Evolutionary conservation across 2,329 filamentous ascomycete genomes (phyloP).

Genomic region (Oidium heveae): DNA sequence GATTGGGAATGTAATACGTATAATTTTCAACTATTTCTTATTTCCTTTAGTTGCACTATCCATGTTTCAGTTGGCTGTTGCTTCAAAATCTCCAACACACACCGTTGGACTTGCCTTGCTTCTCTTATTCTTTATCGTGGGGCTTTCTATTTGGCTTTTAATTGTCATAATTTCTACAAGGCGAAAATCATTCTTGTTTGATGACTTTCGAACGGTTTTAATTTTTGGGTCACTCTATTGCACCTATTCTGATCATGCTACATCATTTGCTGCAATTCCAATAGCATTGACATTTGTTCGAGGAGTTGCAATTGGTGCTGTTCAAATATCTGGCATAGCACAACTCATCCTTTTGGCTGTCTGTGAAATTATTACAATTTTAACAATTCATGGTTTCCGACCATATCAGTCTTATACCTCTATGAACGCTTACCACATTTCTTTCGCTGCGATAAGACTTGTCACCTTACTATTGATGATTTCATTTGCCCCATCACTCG

Average conservation of each 20-base stretch:
- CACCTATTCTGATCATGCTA: conserved; percentile 83
- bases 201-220: conserved; percentile 72
- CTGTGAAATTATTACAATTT: conserved; percentile 72
- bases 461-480: conserved; percentile 52
- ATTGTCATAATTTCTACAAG: conserved; percentile 56
- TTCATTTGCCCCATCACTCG: conserved; percentile 63
- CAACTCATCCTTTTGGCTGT: conserved; percentile 82
- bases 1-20: conserved; percentile 51
- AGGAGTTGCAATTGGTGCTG: conserved; percentile 72
- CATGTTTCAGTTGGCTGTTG: conserved; percentile 72
- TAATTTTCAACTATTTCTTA: conserved; percentile 82
- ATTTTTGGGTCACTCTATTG: conserved; percentile 90
- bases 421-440: conserved; percentile 88
- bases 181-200: conserved; percentile 70
- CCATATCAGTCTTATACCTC: conserved; percentile 80
- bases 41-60: conserved; percentile 69
- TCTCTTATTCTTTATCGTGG: conserved; percentile 45
- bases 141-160: conserved; percentile 55
- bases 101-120: conserved; percentile 52
- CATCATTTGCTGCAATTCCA: conserved; percentile 71
- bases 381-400: conserved; percentile 70
- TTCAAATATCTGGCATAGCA: conserved; percentile 79
- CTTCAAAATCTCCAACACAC: conserved; percentile 37
- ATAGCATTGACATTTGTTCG: conserved; percentile 65
- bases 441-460: conserved; percentile 58